Conservation (phyloP, 129 eudicot genomes). For the Artemisia tridentata region DNA sequence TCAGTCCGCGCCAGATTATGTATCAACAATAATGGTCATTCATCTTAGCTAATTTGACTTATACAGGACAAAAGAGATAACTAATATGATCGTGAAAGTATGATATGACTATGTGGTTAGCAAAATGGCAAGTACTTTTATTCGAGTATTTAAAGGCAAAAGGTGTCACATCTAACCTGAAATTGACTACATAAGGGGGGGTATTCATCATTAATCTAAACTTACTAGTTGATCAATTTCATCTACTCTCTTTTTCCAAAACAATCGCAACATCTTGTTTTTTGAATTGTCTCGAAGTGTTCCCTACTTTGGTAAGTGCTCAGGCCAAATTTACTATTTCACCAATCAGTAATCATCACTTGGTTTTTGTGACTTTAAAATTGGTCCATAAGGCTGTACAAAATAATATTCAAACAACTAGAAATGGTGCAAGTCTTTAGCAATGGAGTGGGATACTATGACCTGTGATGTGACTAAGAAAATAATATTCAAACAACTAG, state of each 20-base stretch:
- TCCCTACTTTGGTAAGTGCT: background rate
- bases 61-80: no score
- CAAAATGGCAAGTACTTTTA: no score
- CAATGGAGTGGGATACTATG: background rate
- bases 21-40: no score
- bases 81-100: no score
- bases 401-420: background rate
- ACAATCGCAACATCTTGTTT: background rate
- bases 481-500: no score
- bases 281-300: background rate
- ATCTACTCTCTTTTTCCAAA: background rate
- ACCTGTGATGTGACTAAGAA: no score
- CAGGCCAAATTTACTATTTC: background rate
- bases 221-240: background rate
- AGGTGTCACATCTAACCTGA: no score
- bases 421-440: background rate
- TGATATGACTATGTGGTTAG: no score
- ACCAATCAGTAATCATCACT: slow-evolving; percentile 8
- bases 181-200: background rate
- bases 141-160: no score
- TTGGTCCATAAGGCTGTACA: background rate
- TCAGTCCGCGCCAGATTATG: no score
- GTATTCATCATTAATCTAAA: no score
- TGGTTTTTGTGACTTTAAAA: background rate
- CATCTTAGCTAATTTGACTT: no score